Base-by-base conservation (phyloP, 1,284 basidiomycete genomes). In the Ceratobasidium papillatum region DNA sequence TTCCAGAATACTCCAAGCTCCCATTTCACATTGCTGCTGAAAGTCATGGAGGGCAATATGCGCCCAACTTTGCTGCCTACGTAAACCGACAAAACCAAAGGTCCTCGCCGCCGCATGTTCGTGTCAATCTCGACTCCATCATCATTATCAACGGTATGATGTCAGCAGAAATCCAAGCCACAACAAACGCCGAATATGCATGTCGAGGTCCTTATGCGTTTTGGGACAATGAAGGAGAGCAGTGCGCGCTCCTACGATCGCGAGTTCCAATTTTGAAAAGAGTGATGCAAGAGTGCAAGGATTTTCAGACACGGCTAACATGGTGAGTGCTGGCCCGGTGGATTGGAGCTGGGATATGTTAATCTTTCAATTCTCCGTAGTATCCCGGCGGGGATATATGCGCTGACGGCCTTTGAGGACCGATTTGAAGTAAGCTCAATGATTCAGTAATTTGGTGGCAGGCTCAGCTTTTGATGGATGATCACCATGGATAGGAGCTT, bases 21-120 rank as follows among this genome's bases (percentile, higher is more conserved):
- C 64, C 45, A 3, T 85, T 90, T 73, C 89, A 86, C 9, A 84
- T 90, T 71, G 90, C 88, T 87, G 89, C 88, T 0, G 89, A 90
- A 79, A 89, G 87, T 82, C 88, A 77, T 71, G 77, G 78, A 69
- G 89, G 89, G 3, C 89, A 90, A 78, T 90, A 90, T 78, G 89
- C 88, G 0, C 89, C 88, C 36, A 85, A 85, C 25, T 90, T 88
- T 79, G 88, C 87, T 61, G 84, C 85, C 85, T 80, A 81, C 73
- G 78, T 92, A 82, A 81, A 89, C 49, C 81, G 85, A 45, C 88
- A 91, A 79, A 91, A 91, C 77, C 51, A 66, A 22, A 32, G 19
- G 30, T 4, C 62, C 38, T 17, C 4, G 14, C 32, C 17, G 12
- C 25, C 30, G 19, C 47, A 51, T n/a, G 3, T 36, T 34, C 64